Percentiles rank a stretch among this genome's conserved stretches.
phyloP scores from a whole-genome alignment of 257 asterid genomes.

The Nicotiana tomentosiformis region DNA sequence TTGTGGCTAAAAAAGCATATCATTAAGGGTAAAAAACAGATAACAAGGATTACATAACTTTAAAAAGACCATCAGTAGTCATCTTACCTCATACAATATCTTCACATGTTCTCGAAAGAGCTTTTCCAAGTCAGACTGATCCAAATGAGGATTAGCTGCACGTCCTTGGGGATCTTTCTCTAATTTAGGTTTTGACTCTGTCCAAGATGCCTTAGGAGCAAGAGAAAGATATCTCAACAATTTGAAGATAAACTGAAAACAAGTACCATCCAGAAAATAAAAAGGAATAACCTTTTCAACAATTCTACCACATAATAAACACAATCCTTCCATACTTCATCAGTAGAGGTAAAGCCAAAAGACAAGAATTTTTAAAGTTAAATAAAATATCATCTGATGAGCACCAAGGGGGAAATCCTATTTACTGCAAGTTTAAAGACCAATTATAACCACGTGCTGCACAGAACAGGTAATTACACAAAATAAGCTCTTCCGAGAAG shows the following conservation, averaged over 20 bases:
- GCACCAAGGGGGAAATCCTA: neutral
- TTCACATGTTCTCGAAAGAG: slow-evolving; percentile 91
- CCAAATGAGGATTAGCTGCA: slow-evolving; percentile 69
- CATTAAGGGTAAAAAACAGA: neutral
- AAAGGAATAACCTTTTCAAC: neutral
- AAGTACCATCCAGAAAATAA: neutral
- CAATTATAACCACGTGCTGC: neutral
- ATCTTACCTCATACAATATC: slow-evolving; percentile 66
- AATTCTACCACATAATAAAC: neutral
- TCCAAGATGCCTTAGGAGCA: slow-evolving; percentile 78
- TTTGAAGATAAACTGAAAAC: neutral
- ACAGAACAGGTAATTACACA: neutral
- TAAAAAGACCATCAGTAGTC: neutral
- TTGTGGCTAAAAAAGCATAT: too few species aligned
- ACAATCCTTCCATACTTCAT: neutral
- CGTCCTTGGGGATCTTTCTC: slow-evolving; percentile 99
- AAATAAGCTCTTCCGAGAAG: neutral
- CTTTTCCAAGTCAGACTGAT: slow-evolving; percentile 84
- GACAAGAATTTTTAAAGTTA: neutral
- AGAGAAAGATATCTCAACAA: slow-evolving; percentile 1
- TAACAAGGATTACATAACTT: neutral
- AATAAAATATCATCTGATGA: neutral
- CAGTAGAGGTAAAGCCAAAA: neutral
- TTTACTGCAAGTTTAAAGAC: neutral
- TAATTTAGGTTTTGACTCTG: slow-evolving; percentile 81